Evolutionary conservation across 129 eudicot species (phyloP).

Genomic region (Arctium lappa): DNA sequence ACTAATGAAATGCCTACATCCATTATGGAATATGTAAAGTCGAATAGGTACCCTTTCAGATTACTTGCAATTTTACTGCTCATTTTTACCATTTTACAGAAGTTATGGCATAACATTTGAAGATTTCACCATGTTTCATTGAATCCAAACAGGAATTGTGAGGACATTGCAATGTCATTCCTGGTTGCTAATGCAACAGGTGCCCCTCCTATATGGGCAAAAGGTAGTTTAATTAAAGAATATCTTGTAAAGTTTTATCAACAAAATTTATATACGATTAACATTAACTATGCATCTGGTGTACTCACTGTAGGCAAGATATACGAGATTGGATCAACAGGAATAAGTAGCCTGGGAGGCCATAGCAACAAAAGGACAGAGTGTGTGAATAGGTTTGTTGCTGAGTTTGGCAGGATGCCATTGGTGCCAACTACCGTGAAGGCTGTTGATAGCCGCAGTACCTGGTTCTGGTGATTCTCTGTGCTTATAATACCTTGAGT

Average conservation of each 20-base stretch:
- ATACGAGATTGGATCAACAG: conserved; percentile 84
- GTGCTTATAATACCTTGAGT: not conserved
- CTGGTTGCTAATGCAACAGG: conserved; percentile 70
- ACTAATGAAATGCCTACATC: conserved; percentile 74
- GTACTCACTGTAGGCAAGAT: conserved; percentile 55
- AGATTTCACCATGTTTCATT: conserved; percentile 14
- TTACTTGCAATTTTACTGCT: not conserved
- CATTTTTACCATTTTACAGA: not conserved
- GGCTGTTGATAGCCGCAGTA: conserved; percentile 79
- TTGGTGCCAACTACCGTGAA: conserved; percentile 72
- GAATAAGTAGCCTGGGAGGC: conserved; percentile 93
- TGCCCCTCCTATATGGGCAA: conserved; percentile 80
- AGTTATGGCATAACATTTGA: conserved; percentile 1
- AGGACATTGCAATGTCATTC: conserved; percentile 85
- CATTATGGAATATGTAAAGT: conserved; percentile 64
- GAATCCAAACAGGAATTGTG: conserved; percentile 58
- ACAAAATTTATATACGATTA: not conserved
- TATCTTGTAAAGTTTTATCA: not conserved
- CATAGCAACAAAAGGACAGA: conserved; percentile 63
- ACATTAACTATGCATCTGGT: conserved; percentile 2
- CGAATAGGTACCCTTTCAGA: conserved; percentile 52
- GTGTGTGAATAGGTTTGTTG: conserved; percentile 74
- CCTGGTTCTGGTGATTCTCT: conserved; percentile 80
- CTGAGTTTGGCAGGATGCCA: conserved; percentile 74
- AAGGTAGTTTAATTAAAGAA: conserved; percentile 37